Evolutionary conservation across 2,329 filamentous ascomycete genomes (phyloP).

Genomic region (Colletotrichum cereale): DNA sequence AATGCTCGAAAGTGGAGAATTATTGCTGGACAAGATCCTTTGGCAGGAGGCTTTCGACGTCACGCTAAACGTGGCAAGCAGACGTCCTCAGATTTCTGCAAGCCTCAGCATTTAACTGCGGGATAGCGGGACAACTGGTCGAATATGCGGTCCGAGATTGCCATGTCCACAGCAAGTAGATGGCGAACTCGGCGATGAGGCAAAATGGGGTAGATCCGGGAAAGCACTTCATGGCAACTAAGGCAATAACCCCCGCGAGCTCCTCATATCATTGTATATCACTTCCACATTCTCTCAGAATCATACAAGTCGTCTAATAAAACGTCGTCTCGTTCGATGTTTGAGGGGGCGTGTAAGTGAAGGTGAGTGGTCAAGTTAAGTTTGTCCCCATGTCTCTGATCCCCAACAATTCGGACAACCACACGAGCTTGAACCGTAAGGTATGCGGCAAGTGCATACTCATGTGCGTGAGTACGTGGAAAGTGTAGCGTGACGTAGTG

Average conservation of each 20-base stretch:
- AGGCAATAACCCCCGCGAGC: not conserved
- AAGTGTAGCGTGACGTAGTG: constrained; percentile 27
- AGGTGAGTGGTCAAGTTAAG: not conserved
- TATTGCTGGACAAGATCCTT: constrained; percentile 15
- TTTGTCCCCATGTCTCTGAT: constrained; percentile 1
- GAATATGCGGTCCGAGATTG: not conserved
- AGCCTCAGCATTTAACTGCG: constrained; percentile 15
- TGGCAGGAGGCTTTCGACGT: constrained; percentile 42
- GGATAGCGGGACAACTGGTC: constrained; percentile 8
- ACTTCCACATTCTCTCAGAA: not conserved
- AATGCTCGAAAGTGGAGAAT: constrained; percentile 27
- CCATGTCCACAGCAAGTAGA: not conserved
- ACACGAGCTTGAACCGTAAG: not conserved
- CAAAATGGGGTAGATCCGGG: constrained; percentile 12
- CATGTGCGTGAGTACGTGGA: constrained; percentile 26
- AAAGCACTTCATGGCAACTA: not conserved
- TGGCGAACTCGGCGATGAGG: not conserved
- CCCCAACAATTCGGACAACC: not conserved
- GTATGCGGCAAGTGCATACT: constrained; percentile 16
- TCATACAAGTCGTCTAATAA: not conserved
- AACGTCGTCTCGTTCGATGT: constrained; percentile 16
- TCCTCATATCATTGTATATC: constrained; percentile 11
- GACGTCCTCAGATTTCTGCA: constrained; percentile 40
- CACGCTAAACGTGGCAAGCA: constrained; percentile 52
- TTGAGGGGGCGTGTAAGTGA: not conserved